Base-by-base conservation (phyloP, 257 asterid genomes). In the Ligustrum vulgare region DNA sequence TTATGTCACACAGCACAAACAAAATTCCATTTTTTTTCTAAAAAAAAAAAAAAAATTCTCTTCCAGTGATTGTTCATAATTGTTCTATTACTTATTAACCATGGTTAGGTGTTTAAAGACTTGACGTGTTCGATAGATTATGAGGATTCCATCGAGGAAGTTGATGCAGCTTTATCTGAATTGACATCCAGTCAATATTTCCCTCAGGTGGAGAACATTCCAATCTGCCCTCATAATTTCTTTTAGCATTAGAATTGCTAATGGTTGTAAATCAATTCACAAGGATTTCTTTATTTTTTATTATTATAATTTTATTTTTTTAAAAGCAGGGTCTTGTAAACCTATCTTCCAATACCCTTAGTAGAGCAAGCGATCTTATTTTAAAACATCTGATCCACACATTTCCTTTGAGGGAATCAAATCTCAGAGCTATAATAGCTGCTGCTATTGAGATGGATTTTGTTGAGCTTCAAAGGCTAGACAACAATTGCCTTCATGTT, bases 371-470 rank as follows among this genome's bases (percentile, higher is more conserved):
- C 67, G 77, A 78, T 67, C 81, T 88, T 31, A 70, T 91, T 77
- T 65, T 89, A 67, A 82, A 85, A 79, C 87, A 73, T 70, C 83
- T 93, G 33, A 77, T 87, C 70, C 87, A 85, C 4, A 34, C 93
- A 9, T 80, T 91, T 25, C 92, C 97, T 6, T 62, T 91, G 79
- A 87, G 96, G 70, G 97, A 89, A 49, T 69, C 85, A 11, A 92
- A 88, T 80, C 83, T 93, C 11, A 91, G 84, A 81, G 91, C 92
- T 80, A 25, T 82, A 43, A 25, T 87, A 20, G 47, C 77, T 51
- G 93, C 97, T 32, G 72, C 81, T n/a, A 80, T 86, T 70, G 90
- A 89, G 89, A 83, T 85, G 87, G 96, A 93, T 75, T 22, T 79
- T 74, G 81, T 80, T 73, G 77, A 65, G 74, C 85, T 65, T 79